A percentile compares a stretch with the other conserved stretches of the same genome.
Conservation (phyloP, 768 basidiomycete genomes). For the Coprinellus micaceus region DNA sequence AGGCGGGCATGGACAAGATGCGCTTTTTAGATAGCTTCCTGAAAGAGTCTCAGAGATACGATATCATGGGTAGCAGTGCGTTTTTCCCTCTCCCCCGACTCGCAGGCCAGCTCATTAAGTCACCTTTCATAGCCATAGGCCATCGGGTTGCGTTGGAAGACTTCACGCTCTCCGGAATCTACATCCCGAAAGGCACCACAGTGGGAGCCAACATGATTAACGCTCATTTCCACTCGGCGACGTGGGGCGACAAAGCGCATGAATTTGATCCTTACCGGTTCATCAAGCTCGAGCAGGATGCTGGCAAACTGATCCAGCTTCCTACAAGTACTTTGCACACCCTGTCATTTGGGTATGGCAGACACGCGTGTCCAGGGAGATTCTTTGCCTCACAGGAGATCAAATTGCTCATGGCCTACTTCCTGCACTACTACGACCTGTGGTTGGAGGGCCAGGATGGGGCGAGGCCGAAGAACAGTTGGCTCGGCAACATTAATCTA, state of each 20-base stretch:
- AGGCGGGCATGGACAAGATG: conserved; percentile 8
- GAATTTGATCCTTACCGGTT: conserved; percentile 43
- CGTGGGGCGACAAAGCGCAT: conserved; percentile 29
- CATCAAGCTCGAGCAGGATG: conserved; percentile 20
- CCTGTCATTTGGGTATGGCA: conserved; percentile 34
- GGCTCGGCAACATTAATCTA: too few species aligned
- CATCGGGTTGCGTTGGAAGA: conserved; percentile 30
- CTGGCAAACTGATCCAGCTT: conserved; percentile 20
- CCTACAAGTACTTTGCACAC: conserved; percentile 25
- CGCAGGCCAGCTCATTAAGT: too few species aligned
- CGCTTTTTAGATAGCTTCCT: conserved; percentile 10
- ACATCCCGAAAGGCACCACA: conserved; percentile 34
- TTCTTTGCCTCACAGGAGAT: conserved; percentile 12
- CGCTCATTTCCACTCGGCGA: conserved; percentile 27
- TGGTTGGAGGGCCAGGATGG: conserved; percentile 7
- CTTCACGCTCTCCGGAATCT: conserved; percentile 40
- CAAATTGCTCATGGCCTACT: conserved; percentile 11
- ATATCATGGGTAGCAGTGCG: too few species aligned
- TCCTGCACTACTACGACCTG: conserved; percentile 11
- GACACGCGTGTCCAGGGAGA: conserved; percentile 27
- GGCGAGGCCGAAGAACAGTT: neutral
- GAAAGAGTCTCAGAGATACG: conserved; percentile 12
- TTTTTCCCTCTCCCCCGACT: too few species aligned
- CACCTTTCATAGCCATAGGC: too few species aligned
- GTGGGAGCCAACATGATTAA: conserved; percentile 25